Percentiles rank a stretch among this genome's conserved stretches.
These are phyloP conservation scores for Marchantia polymorpha DNA, from an alignment of 225 moss, liverwort and hornwort species.

Conservation along the genomic window DNA sequence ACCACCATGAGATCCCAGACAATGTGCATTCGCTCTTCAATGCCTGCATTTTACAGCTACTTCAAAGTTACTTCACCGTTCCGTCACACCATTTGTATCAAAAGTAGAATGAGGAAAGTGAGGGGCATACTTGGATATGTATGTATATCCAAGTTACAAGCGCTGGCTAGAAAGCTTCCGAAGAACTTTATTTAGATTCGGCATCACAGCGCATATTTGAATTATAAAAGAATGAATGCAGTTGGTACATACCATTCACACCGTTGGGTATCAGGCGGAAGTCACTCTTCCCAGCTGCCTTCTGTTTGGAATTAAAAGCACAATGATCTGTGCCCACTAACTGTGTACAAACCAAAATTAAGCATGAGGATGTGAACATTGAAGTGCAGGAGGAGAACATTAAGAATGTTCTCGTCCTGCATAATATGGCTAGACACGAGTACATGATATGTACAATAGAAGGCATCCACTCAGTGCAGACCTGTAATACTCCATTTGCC, in stretches of 20 bases:
- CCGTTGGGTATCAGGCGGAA: conserved; percentile 95
- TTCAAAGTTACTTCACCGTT: neutral
- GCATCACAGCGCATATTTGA: neutral
- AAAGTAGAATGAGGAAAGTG: neutral
- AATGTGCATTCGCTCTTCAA: conserved; percentile 99
- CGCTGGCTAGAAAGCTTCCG: too few species aligned
- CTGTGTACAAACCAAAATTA: conserved; percentile 35
- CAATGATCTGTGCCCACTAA: conserved; percentile 97
- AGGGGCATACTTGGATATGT: neutral
- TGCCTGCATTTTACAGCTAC: conserved; percentile 41
- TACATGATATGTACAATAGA: neutral
- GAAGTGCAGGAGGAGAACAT: neutral
- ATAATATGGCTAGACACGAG: neutral
- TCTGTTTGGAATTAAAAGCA: conserved; percentile 88
- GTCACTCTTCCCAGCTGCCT: conserved; percentile 75
- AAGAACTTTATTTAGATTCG: too few species aligned
- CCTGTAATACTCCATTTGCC: conserved; percentile 87
- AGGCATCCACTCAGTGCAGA: neutral
- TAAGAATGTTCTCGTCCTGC: too few species aligned
- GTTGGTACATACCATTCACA: conserved; percentile 63
- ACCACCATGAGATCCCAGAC: conserved; percentile 99
- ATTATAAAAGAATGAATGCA: neutral
- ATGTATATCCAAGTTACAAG: neutral
- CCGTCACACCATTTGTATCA: neutral
- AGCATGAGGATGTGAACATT: neutral